Evolutionary conservation across 352 stramenopile genomes (phyloP).

Genomic region (Phytophthora sansomeana): DNA sequence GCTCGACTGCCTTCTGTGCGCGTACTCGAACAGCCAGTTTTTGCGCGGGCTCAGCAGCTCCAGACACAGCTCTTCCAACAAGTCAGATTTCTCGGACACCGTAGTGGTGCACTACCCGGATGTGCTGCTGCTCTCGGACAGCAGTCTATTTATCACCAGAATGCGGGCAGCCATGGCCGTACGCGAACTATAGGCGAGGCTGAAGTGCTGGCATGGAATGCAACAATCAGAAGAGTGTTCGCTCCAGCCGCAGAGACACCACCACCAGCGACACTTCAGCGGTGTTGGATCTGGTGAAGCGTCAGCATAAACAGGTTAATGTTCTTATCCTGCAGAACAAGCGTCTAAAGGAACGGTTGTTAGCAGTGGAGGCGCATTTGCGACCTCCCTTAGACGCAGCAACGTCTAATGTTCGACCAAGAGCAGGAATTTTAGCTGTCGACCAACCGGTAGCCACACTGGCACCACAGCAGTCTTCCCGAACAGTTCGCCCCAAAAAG

Average conservation of each 20-base stretch:
- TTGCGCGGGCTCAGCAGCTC: background rate
- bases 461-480: background rate
- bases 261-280: background rate
- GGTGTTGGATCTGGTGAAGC: constrained; percentile 10
- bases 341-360: constrained; percentile 9
- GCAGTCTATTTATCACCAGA: background rate
- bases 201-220: too few relatives aligned
- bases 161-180: constrained; percentile 6
- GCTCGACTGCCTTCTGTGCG: background rate
- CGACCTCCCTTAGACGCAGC: background rate
- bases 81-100: background rate
- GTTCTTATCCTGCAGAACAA: constrained; percentile 21
- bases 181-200: too few relatives aligned
- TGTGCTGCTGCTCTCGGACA: constrained; percentile 3
- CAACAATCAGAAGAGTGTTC: background rate
- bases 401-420: background rate
- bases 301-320: constrained; percentile 11
- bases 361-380: constrained; percentile 1
- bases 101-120: constrained; percentile 18
- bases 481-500: background rate
- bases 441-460: background rate
- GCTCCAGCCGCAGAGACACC: background rate
- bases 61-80: constrained; percentile 2
- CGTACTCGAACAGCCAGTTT: background rate
- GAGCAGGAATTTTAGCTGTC: too few relatives aligned